Percentiles rank a stretch among this genome's conserved stretches.
Conservation (phyloP, 768 basidiomycete species). For the Gloeopeniophorella convolvens region DNA sequence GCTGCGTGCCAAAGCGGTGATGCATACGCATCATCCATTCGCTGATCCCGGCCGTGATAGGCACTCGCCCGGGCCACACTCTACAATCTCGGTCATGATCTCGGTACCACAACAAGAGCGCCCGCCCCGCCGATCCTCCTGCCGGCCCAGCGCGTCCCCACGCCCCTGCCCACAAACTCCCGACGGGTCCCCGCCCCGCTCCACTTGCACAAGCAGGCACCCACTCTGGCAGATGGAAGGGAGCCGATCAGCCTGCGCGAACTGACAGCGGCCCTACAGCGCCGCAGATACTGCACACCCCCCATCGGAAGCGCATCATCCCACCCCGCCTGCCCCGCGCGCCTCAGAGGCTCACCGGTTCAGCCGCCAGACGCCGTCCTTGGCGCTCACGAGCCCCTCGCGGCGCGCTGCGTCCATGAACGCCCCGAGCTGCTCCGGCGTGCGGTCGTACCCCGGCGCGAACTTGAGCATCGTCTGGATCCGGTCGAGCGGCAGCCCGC, state of each 20-base stretch:
- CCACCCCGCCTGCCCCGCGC: not conserved
- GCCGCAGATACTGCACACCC: not conserved
- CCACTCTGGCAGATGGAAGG: too few relatives aligned
- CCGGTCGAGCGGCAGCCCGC: constrained; percentile 65
- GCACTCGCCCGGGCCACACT: too few relatives aligned
- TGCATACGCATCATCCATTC: too few relatives aligned
- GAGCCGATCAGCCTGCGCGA: not conserved
- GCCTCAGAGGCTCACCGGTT: constrained; percentile 19
- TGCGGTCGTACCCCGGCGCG: constrained; percentile 76
- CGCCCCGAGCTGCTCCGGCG: constrained; percentile 64
- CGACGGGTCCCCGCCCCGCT: too few relatives aligned
- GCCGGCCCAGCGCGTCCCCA: too few relatives aligned
- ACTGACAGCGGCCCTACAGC: not conserved
- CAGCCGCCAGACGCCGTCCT: constrained; percentile 67
- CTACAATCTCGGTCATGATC: too few relatives aligned
- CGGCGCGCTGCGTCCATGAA: constrained; percentile 79
- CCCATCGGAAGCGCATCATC: not conserved
- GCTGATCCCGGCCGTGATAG: too few relatives aligned
- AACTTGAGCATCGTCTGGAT: constrained; percentile 87
- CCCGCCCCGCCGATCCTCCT: too few relatives aligned
- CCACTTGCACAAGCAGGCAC: too few relatives aligned
- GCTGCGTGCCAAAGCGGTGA: too few relatives aligned
- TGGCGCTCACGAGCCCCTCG: constrained; percentile 66
- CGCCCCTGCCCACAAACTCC: too few relatives aligned
- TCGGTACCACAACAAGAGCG: too few relatives aligned